phyloP scores from a whole-genome alignment of 2,329 filamentous ascomycete genomes.

The Ophiognomonia clavigignenti-juglandacearum region DNA sequence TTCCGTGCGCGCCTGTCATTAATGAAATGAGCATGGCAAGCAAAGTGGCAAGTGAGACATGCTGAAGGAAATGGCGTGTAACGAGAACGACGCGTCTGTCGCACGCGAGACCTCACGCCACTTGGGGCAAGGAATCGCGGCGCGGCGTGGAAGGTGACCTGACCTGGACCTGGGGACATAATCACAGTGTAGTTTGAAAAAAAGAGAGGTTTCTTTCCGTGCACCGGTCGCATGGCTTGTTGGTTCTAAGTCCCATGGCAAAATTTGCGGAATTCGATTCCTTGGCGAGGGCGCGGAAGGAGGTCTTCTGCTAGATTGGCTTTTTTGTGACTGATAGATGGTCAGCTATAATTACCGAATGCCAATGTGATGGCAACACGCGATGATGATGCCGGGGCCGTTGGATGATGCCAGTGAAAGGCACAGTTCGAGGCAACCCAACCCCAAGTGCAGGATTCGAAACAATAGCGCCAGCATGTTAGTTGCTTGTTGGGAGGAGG shows the following conservation, averaged over 20 bases:
- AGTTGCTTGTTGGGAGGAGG: not conserved
- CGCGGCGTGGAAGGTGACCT: not conserved
- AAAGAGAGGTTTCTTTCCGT: no score
- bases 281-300: no score
- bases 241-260: no score
- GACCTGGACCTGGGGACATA: not conserved
- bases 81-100: not conserved
- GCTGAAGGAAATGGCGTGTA: not conserved
- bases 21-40: no score
- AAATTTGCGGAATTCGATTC: no score
- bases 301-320: no score
- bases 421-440: not conserved
- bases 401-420: not conserved
- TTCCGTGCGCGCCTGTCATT: no score
- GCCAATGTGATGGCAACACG: not conserved
- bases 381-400: not conserved
- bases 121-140: no score
- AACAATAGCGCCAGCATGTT: conserved; percentile 1
- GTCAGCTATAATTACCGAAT: no score
- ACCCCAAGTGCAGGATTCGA: not conserved
- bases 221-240: no score
- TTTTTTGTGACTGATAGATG: no score
- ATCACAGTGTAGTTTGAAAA: no score
- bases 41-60: not conserved
- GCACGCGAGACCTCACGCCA: not conserved